Conservation (phyloP, 1,139 yeast species). For the Tardiomyces blankii region DNA sequence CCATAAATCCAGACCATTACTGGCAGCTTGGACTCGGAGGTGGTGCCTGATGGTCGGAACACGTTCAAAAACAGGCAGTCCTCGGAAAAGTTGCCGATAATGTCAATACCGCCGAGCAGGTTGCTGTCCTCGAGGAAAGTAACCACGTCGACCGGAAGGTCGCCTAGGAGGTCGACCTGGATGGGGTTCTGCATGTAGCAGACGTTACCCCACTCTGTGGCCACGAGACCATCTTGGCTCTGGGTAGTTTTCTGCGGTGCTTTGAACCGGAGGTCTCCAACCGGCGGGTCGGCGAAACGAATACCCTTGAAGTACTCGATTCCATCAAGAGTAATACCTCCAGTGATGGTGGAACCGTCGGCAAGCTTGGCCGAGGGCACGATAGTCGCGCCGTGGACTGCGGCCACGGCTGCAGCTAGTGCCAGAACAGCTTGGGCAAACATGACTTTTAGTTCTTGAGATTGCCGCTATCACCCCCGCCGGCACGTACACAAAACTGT, state of each 20-base stretch:
- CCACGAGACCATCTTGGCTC: slow-evolving; percentile 2
- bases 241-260: slow-evolving; percentile 12
- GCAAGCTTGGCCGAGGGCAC: neutral
- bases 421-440: too few relatives aligned
- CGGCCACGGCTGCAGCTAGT: too few relatives aligned
- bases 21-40: slow-evolving; percentile 8
- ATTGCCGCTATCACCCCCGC: too few relatives aligned
- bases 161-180: neutral
- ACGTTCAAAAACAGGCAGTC: slow-evolving; percentile 21
- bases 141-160: neutral
- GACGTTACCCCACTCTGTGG: neutral
- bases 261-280: slow-evolving; percentile 14
- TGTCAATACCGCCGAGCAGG: neutral
- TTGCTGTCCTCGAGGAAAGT: neutral
- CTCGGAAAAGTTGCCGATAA: slow-evolving; percentile 9
- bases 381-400: too few relatives aligned
- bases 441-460: too few relatives aligned
- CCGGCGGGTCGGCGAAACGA: slow-evolving; percentile 19
- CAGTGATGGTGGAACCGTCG: neutral
- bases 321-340: neutral
- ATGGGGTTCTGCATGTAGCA: neutral
- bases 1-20: slow-evolving; percentile 32
- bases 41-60: slow-evolving; percentile 13
- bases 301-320: slow-evolving; percentile 17
- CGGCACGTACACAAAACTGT: too few relatives aligned